Conservation (phyloP, 1,284 basidiomycete species). For the Trametes sp. region DNA sequence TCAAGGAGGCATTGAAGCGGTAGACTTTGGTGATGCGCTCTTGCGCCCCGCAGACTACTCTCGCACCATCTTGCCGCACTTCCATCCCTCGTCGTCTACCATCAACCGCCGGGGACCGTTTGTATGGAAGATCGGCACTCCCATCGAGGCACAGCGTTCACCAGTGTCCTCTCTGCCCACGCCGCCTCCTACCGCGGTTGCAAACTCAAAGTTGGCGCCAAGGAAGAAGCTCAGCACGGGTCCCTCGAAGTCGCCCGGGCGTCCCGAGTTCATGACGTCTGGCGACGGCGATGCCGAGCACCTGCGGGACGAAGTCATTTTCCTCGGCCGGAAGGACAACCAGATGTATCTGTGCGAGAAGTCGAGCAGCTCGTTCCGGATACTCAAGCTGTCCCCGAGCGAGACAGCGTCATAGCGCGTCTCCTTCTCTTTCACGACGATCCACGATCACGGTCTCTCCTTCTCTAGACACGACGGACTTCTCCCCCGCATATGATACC, state of each 20-base stretch:
- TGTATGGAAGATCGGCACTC: conserved; percentile 81
- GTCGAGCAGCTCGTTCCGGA: conserved; percentile 74
- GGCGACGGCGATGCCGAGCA: conserved; percentile 62
- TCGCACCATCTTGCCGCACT: conserved; percentile 70
- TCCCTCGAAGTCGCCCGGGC: conserved; percentile 55
- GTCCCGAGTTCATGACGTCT: conserved; percentile 55
- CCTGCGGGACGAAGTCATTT: conserved; percentile 73
- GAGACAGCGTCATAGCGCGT: conserved; percentile 21
- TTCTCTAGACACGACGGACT: conserved; percentile 23
- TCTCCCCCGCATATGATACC: conserved; percentile 30
- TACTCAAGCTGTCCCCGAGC: conserved; percentile 59
- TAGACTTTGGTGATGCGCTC: conserved; percentile 78
- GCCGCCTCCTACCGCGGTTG: conserved; percentile 37
- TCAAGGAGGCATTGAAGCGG: conserved; percentile 81
- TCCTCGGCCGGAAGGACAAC: conserved; percentile 75
- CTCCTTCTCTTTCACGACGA: conserved; percentile 1
- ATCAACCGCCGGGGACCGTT: conserved; percentile 74
- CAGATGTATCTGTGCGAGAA: conserved; percentile 84
- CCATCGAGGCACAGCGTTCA: conserved; percentile 50
- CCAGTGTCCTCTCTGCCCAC: conserved; percentile 48
- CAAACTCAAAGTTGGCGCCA: conserved; percentile 37
- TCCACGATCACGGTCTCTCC: conserved; percentile 12
- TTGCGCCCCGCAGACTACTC: conserved; percentile 80
- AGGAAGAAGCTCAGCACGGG: conserved; percentile 61
- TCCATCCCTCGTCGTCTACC: conserved; percentile 62